A percentile compares a stretch with the other conserved stretches of the same genome.
Evolutionary conservation across 257 asterid genomes (phyloP).

Genomic region (Echium plantagineum): DNA sequence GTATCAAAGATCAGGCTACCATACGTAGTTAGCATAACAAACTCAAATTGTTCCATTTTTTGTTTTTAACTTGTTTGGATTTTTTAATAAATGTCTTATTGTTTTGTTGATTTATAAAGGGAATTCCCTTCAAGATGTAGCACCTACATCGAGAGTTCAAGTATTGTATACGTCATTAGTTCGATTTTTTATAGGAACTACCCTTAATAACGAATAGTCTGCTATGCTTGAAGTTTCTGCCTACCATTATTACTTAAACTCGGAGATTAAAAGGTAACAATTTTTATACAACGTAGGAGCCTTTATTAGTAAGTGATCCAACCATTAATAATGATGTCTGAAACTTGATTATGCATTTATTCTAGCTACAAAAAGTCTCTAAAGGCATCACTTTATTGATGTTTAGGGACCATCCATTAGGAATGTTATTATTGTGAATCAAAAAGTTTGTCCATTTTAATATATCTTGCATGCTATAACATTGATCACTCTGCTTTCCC

Average conservation of each 20-base stretch:
- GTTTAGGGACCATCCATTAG: slow-evolving; percentile 8
- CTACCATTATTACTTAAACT: neutral
- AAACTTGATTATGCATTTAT: slow-evolving; percentile 15
- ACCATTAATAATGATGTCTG: slow-evolving; percentile 39
- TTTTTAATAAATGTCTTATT: too few species aligned
- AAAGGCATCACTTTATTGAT: slow-evolving; percentile 36
- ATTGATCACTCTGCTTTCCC: neutral
- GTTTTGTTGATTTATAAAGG: neutral
- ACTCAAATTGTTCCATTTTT: neutral
- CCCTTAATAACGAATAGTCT: too few species aligned
- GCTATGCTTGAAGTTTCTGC: neutral
- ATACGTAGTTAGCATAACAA: neutral
- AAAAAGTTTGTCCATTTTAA: neutral
- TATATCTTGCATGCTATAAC: neutral
- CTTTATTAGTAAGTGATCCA: slow-evolving; percentile 15
- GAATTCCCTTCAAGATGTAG: neutral
- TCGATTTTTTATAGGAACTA: too few species aligned
- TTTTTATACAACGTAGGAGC: neutral
- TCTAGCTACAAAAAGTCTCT: slow-evolving; percentile 20
- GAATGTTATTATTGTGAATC: neutral
- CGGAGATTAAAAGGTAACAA: neutral
- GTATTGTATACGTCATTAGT: too few species aligned
- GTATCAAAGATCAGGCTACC: too few species aligned
- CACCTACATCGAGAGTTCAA: too few species aligned
- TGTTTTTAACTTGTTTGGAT: neutral